phyloP scores from a whole-genome alignment of 805 yeast species.

The Kodamaea neixiangensis region DNA sequence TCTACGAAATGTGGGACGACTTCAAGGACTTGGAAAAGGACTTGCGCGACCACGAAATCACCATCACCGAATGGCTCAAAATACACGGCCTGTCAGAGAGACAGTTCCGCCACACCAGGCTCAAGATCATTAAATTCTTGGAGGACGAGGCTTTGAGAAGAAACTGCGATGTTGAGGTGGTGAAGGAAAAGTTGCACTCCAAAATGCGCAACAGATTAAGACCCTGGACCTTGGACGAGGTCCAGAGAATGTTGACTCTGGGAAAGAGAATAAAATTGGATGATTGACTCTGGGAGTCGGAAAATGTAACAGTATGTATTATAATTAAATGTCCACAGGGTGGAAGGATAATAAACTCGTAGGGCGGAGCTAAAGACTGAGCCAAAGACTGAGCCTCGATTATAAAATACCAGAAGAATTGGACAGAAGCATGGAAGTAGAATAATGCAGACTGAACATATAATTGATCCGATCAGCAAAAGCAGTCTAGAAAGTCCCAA shows the following conservation, averaged over 20 bases:
- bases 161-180: constrained; percentile 19
- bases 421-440: too few relatives aligned
- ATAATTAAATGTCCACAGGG: not conserved
- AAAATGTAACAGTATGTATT: not conserved
- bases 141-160: constrained; percentile 30
- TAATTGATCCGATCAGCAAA: too few relatives aligned
- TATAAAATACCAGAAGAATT: too few relatives aligned
- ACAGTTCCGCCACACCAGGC: constrained; percentile 30
- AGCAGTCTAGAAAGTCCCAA: too few relatives aligned
- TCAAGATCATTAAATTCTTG: constrained; percentile 29
- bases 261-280: constrained; percentile 28
- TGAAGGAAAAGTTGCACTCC: constrained; percentile 28
- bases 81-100: constrained; percentile 32
- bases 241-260: constrained; percentile 32
- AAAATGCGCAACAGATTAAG: constrained; percentile 30
- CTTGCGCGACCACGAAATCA: constrained; percentile 24
- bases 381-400: too few relatives aligned
- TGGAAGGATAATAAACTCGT: too few relatives aligned
- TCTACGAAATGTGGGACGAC: constrained; percentile 38
- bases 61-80: constrained; percentile 32
- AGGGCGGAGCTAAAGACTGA: too few relatives aligned
- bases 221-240: constrained; percentile 37
- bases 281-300: constrained; percentile 4
- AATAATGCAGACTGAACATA: too few relatives aligned
- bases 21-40: constrained; percentile 29